Evolutionary conservation across 805 yeast genomes (phyloP).

Genomic region (Cyberlindnera maclurae): DNA sequence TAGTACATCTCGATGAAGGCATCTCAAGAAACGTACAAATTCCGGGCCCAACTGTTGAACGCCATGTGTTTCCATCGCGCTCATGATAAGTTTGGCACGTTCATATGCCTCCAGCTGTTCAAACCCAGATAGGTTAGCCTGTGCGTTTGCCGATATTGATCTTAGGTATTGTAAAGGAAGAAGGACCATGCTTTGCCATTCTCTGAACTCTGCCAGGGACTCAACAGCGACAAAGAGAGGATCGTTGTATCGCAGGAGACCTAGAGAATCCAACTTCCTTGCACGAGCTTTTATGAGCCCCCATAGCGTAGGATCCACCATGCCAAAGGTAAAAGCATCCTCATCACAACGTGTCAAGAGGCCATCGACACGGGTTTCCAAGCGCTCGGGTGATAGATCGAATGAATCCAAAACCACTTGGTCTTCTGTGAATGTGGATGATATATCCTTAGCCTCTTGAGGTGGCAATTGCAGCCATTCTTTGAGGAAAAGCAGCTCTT

Average conservation of each 20-base stretch:
- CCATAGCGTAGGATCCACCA: not conserved
- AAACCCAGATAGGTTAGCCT: not conserved
- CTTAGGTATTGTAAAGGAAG: constrained; percentile 25
- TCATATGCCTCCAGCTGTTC: not conserved
- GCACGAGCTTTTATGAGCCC: constrained; percentile 9
- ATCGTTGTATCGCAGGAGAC: constrained; percentile 9
- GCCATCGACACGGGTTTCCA: constrained; percentile 3
- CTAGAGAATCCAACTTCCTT: constrained; percentile 2
- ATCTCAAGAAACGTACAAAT: not conserved
- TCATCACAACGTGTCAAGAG: too few relatives aligned
- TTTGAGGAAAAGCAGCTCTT: constrained; percentile 5
- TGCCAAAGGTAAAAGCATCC: not conserved
- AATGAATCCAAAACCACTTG: not conserved
- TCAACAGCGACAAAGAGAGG: constrained; percentile 18
- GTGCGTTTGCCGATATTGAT: not conserved
- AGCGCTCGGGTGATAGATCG: constrained; percentile 2
- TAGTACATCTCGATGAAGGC: not conserved
- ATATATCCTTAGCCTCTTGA: not conserved
- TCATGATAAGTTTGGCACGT: not conserved
- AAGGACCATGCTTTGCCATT: constrained; percentile 25
- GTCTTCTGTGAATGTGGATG: not conserved
- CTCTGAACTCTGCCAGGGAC: constrained; percentile 2
- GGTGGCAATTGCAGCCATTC: constrained; percentile 1
- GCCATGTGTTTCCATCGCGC: not conserved
- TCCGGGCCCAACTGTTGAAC: not conserved